Evolutionary conservation across 148 eudicot genomes (phyloP).

Genomic region (Silene conica): DNA sequence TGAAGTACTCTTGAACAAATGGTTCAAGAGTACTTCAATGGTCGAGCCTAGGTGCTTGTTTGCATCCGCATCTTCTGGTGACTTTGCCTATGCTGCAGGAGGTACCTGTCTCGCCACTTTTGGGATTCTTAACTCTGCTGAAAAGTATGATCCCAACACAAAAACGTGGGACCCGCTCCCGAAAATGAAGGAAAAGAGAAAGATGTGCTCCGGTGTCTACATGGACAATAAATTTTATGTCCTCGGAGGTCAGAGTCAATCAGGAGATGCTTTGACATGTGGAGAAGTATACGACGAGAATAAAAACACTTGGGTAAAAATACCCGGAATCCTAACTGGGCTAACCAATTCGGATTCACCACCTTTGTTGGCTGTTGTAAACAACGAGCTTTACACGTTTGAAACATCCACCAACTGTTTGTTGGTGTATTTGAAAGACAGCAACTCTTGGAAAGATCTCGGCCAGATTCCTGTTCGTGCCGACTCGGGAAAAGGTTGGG

Average conservation of each 20-base stretch:
- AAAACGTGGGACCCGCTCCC: slow-evolving; percentile 60
- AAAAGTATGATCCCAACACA: slow-evolving; percentile 39
- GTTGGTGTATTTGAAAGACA: slow-evolving; percentile 52
- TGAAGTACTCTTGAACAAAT: slow-evolving; percentile 44
- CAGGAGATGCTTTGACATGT: slow-evolving; percentile 48
- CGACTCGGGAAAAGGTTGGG: slow-evolving; percentile 61
- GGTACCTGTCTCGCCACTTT: slow-evolving; percentile 32
- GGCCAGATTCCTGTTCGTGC: slow-evolving; percentile 67
- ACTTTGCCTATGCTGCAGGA: slow-evolving; percentile 61
- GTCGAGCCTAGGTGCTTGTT: slow-evolving; percentile 65
- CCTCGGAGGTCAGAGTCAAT: slow-evolving; percentile 46
- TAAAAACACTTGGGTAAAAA: slow-evolving; percentile 42
- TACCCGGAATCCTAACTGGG: slow-evolving; percentile 53
- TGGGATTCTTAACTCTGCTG: slow-evolving; percentile 34
- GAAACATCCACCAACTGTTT: slow-evolving; percentile 56
- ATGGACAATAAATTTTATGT: slow-evolving; percentile 70
- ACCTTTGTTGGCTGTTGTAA: slow-evolving; percentile 71
- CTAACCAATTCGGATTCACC: slow-evolving; percentile 48
- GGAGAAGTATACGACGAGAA: slow-evolving; percentile 54
- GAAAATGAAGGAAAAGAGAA: slow-evolving; percentile 44
- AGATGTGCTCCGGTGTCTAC: slow-evolving; percentile 60
- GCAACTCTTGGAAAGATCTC: slow-evolving; percentile 59
- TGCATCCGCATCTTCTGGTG: slow-evolving; percentile 64
- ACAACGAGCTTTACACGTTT: slow-evolving; percentile 52
- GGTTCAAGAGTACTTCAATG: slow-evolving; percentile 59